These are phyloP conservation scores for Anthostomella pinea DNA, from an alignment of 2,329 filamentous ascomycete species.

Conservation along the genomic window DNA sequence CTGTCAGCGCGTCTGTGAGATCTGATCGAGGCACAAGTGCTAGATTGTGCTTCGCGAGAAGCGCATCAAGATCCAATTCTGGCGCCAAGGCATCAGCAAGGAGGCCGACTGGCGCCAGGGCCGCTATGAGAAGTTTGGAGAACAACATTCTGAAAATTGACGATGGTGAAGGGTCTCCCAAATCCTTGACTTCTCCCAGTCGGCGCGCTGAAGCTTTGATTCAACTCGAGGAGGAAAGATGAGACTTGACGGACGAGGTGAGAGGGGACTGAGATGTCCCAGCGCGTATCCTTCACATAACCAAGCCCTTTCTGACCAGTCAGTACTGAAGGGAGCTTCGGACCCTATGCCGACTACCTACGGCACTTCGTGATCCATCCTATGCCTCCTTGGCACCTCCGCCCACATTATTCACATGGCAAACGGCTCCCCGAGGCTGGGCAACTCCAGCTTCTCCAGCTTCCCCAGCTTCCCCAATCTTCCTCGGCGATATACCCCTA, in stretches of 20 bases:
- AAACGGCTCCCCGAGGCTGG: constrained; percentile 6
- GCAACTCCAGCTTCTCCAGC: not conserved
- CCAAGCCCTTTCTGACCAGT: constrained; percentile 10
- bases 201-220: constrained; percentile 19
- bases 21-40: constrained; percentile 44
- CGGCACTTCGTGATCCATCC: constrained; percentile 9
- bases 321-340: constrained; percentile 5
- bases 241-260: constrained; percentile 5
- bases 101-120: constrained; percentile 34
- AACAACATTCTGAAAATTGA: constrained; percentile 35
- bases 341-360: constrained; percentile 7
- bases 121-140: constrained; percentile 33
- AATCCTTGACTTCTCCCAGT: constrained; percentile 16
- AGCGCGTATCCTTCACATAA: constrained; percentile 11
- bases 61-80: constrained; percentile 39
- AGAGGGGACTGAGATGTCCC: constrained; percentile 4
- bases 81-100: constrained; percentile 31
- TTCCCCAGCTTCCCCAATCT: not conserved
- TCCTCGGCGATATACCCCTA: constrained; percentile 13
- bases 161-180: constrained; percentile 8
- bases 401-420: constrained; percentile 16
- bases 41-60: constrained; percentile 42
- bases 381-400: constrained; percentile 9
- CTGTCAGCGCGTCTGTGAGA: constrained; percentile 42
- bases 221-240: constrained; percentile 16